phyloP scores from a whole-genome alignment of 495 filamentous ascomycete species.

The Apiosordaria backusii region DNA sequence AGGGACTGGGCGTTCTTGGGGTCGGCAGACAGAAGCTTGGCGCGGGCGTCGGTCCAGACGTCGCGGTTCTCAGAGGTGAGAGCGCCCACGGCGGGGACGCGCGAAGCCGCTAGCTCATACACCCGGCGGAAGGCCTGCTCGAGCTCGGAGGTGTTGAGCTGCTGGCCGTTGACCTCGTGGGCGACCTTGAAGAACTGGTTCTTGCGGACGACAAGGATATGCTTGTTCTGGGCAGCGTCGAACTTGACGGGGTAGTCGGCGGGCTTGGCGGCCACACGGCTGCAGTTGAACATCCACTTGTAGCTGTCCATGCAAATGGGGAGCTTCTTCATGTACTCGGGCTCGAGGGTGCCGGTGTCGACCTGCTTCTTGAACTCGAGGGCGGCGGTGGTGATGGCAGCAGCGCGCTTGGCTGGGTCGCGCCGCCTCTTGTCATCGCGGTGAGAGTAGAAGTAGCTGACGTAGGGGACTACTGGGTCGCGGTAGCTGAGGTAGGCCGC shows the following conservation, averaged over 20 bases:
- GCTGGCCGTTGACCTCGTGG: constrained; percentile 70
- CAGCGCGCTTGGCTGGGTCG: constrained; percentile 87
- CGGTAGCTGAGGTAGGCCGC: constrained; percentile 87
- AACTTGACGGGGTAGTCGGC: constrained; percentile 85
- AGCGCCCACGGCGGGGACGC: constrained; percentile 70
- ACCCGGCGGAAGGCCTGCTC: constrained; percentile 83
- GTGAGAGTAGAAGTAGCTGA: constrained; percentile 99
- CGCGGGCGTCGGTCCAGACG: constrained; percentile 82
- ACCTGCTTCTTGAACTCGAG: constrained; percentile 95
- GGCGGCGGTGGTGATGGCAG: constrained; percentile 76
- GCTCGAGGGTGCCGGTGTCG: constrained; percentile 77
- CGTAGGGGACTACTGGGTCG: constrained; percentile 95
- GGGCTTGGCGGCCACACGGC: constrained; percentile 77
- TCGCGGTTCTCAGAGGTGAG: constrained; percentile 92
- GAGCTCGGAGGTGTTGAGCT: constrained; percentile 81
- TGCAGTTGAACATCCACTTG: constrained; percentile 98
- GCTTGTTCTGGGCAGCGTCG: constrained; percentile 66
- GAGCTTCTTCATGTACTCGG: constrained; percentile 94
- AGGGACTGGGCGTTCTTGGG: constrained; percentile 72
- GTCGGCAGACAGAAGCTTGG: constrained; percentile 68
- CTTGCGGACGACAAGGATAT: constrained; percentile 86
- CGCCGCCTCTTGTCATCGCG: constrained; percentile 85
- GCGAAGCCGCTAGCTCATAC: constrained; percentile 69
- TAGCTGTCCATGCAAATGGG: constrained; percentile 97
- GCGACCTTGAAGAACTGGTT: constrained; percentile 93